phyloP scores from a whole-genome alignment of 1,284 basidiomycete genomes.

The Trichosporon coremiiforme region DNA sequence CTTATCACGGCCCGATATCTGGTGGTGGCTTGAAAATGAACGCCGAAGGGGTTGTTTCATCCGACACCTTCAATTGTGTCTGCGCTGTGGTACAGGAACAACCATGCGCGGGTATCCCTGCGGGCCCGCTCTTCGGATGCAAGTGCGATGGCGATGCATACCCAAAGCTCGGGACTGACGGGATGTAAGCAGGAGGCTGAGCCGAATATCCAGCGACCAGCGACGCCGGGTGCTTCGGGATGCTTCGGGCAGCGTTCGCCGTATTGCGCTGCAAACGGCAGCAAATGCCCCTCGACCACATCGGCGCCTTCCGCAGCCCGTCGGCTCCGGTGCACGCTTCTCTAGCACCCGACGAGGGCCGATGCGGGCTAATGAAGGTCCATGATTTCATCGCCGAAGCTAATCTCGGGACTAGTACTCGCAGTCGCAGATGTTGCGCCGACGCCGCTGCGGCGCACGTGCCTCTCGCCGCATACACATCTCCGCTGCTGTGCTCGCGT shows the following conservation, averaged over 20 bases:
- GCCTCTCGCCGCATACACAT: neutral
- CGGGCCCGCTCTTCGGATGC: neutral
- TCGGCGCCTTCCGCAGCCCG: neutral
- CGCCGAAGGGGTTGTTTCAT: conserved; percentile 7
- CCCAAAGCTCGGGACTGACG: too few relatives aligned
- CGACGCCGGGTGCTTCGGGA: too few relatives aligned
- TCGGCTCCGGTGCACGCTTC: neutral
- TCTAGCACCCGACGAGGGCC: too few relatives aligned
- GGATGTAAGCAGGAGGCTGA: too few relatives aligned
- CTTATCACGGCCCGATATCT: neutral
- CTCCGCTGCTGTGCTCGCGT: neutral
- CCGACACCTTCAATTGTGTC: neutral
- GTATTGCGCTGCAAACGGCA: too few relatives aligned
- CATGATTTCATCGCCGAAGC: neutral
- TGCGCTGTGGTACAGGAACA: neutral
- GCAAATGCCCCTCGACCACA: too few relatives aligned
- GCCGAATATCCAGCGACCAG: too few relatives aligned
- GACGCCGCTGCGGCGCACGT: neutral
- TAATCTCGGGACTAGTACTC: neutral
- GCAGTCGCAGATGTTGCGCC: neutral
- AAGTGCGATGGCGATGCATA: neutral
- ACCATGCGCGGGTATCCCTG: neutral
- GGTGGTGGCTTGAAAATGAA: neutral
- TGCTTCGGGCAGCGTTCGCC: too few relatives aligned
- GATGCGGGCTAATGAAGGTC: neutral